phyloP scores from a whole-genome alignment of 2,329 filamentous ascomycete genomes.

The Calonectria pseudoturangicola region DNA sequence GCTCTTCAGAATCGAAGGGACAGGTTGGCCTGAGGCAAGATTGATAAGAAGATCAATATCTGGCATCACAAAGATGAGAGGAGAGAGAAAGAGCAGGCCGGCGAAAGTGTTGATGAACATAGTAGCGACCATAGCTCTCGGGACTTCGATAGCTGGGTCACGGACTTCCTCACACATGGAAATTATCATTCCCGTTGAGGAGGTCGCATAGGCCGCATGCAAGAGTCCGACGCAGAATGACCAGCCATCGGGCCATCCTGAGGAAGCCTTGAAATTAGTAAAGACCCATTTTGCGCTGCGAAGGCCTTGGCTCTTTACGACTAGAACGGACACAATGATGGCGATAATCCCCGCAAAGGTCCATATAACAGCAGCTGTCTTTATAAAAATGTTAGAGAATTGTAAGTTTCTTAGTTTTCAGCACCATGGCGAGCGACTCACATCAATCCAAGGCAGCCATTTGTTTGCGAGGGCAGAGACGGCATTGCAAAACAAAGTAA shows the following conservation, averaged over 20 bases:
- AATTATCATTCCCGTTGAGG: constrained; percentile 87
- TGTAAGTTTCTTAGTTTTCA: background rate
- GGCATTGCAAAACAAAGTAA: constrained; percentile 79
- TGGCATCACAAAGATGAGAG: constrained; percentile 81
- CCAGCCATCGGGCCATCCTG: constrained; percentile 83
- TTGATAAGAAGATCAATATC: constrained; percentile 66
- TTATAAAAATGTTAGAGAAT: constrained; percentile 25
- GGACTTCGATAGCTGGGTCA: constrained; percentile 79
- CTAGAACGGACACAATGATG: constrained; percentile 77
- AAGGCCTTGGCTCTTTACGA: constrained; percentile 80
- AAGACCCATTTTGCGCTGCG: constrained; percentile 78
- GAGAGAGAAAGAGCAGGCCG: constrained; percentile 81
- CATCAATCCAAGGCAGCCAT: constrained; percentile 72
- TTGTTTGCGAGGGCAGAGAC: constrained; percentile 81
- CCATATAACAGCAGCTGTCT: constrained; percentile 84
- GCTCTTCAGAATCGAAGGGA: constrained; percentile 41
- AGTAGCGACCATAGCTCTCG: constrained; percentile 82
- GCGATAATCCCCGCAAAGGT: constrained; percentile 82
- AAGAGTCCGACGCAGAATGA: constrained; percentile 83
- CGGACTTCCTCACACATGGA: constrained; percentile 86
- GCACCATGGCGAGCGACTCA: constrained; percentile 59
- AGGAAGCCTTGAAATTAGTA: constrained; percentile 78
- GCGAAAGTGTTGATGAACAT: constrained; percentile 79
- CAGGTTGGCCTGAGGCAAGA: constrained; percentile 5
- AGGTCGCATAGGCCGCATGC: constrained; percentile 84